Evolutionary conservation across 257 asterid species (phyloP).

Genomic region (Fraxinus excelsior): DNA sequence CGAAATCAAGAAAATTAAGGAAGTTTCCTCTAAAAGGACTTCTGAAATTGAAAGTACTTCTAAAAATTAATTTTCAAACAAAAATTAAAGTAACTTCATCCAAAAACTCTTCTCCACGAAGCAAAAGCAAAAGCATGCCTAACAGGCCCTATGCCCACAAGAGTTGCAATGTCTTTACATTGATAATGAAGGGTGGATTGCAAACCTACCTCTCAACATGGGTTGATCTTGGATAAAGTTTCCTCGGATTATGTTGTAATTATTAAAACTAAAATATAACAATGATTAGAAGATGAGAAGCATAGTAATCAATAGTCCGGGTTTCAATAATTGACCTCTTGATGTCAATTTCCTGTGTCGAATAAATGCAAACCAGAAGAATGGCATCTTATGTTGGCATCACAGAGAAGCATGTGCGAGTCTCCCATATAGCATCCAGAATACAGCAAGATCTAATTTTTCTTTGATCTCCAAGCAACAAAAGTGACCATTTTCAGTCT

Average conservation of each 20-base stretch:
- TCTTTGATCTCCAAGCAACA: neutral
- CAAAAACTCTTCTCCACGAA: too few relatives aligned
- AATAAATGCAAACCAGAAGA: neutral
- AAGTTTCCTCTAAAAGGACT: too few relatives aligned
- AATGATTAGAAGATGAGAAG: neutral
- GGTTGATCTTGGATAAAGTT: neutral
- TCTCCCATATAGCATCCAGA: neutral
- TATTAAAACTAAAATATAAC: neutral
- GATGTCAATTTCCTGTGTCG: neutral
- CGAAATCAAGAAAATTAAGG: conserved; percentile 9
- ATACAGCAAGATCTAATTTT: neutral
- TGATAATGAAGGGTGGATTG: conserved; percentile 49
- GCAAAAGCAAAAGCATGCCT: too few relatives aligned
- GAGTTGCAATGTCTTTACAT: conserved; percentile 35
- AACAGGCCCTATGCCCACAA: conserved; percentile 12
- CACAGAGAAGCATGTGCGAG: neutral
- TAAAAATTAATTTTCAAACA: too few relatives aligned
- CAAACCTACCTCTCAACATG: conserved; percentile 26
- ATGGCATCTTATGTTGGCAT: neutral
- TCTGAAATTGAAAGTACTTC: too few relatives aligned
- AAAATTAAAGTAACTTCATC: too few relatives aligned
- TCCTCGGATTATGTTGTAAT: neutral
- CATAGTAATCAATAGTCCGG: too few relatives aligned
- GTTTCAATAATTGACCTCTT: neutral
- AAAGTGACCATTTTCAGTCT: neutral